Base-by-base conservation (phyloP, 305 asterid genomes). In the Andrographis paniculata region DNA sequence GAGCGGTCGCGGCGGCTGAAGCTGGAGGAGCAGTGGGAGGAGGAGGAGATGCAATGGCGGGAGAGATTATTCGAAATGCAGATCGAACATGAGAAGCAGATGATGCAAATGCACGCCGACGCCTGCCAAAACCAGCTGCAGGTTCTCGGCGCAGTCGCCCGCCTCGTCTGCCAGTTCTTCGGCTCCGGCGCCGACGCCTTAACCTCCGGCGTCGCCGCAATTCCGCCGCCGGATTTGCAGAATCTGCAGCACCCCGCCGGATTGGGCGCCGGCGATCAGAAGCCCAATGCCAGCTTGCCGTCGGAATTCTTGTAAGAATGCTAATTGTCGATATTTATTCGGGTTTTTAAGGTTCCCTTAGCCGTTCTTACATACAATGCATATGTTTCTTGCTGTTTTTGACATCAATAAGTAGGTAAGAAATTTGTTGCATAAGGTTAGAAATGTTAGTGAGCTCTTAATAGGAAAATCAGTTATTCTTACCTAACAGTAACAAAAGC, bases 81-180 rank as follows among this genome's bases (percentile, higher is more conserved):
- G 63, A 70, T 82, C 18, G 93, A 82, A 45, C 94, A 89, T 30
- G 96, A 89, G 78, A 89, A 80, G 63, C 91, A 79, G 66, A 80
- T 89, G 91, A 78, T 86, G 81, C 95, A 86, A 64, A 74, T 89
- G 82, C 94, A 85, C 21, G 82, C 93, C 13, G 91, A 85, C 56
- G 69, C 94, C 56, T 85, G 91, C 73, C 97, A 89, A 69, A 85
- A 78, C 49, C 97, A 89, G 45, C 41, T 83, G 64, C 95, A 89
- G 74, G 63, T 89, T 61, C 71, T 89, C 1, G 91, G 94, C 16
- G 71, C 70, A 3, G 63, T 79, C 53, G 74, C 91, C 49, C 60
- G 97, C 44, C 69, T 88, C 9, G 55, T 79, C 14, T 82, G 91
- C 55, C 97, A 88, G 48, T 78, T 74, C 55, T 81, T 84, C 40